These are phyloP conservation scores for Arthrinium phaeospermum DNA, from an alignment of 2,329 filamentous ascomycete genomes.

Conservation along the genomic window DNA sequence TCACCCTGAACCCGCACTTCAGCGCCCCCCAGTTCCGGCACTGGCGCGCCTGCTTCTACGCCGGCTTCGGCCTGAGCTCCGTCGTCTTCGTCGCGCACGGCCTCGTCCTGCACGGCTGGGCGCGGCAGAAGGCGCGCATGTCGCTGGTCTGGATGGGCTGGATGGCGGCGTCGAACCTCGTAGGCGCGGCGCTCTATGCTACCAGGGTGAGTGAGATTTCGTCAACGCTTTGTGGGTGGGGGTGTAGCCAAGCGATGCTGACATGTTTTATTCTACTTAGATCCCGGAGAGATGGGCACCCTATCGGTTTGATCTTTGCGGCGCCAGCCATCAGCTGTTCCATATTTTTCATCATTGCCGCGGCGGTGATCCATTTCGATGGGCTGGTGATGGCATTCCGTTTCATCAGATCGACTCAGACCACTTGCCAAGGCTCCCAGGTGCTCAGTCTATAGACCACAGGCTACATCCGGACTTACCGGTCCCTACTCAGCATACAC, in stretches of 20 bases:
- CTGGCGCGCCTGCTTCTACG: constrained; percentile 27
- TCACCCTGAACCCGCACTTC: constrained; percentile 27
- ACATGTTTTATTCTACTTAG: constrained; percentile 20
- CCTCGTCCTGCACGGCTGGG: background rate
- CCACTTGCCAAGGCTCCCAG: background rate
- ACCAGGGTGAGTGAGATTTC: constrained; percentile 16
- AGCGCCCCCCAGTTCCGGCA: constrained; percentile 23
- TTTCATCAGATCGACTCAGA: constrained; percentile 59
- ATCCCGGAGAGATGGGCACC: constrained; percentile 36
- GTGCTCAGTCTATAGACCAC: background rate
- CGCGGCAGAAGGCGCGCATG: constrained; percentile 8
- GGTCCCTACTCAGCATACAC: no score
- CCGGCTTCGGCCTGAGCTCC: constrained; percentile 27
- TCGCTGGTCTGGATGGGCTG: constrained; percentile 13
- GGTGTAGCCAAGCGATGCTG: background rate
- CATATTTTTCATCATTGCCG: constrained; percentile 37
- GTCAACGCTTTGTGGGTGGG: background rate
- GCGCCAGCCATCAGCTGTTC: constrained; percentile 37
- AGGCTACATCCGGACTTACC: background rate
- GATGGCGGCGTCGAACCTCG: constrained; percentile 20
- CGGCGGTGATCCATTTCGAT: constrained; percentile 30
- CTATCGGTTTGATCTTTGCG: constrained; percentile 31
- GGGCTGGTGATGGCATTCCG: constrained; percentile 28
- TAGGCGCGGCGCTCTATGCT: constrained; percentile 2
- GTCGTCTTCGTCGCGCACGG: constrained; percentile 25